Evolutionary conservation across 2,329 filamentous ascomycete genomes (phyloP).

Genomic region (Colletotrichum sp.): DNA sequence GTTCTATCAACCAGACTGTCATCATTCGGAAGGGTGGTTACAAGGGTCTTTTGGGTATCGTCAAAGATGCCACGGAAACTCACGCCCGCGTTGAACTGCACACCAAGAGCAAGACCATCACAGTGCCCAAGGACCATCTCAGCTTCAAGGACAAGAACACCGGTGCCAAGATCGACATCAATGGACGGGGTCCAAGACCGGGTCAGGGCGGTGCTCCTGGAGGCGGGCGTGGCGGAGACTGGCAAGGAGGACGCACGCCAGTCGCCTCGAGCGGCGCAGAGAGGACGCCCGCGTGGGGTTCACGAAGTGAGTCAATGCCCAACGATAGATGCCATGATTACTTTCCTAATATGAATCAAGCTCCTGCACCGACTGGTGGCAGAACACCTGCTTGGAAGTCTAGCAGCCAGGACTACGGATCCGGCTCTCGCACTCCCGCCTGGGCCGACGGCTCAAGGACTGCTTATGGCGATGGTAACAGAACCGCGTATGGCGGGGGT

Average conservation of each 20-base stretch:
- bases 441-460: slow-evolving; percentile 73
- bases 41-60: slow-evolving; percentile 92
- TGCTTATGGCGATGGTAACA: slow-evolving; percentile 73
- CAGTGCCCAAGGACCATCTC: slow-evolving; percentile 80
- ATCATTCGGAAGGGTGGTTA: slow-evolving; percentile 85
- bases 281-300: slow-evolving; percentile 78
- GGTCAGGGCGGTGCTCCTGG: slow-evolving; percentile 43
- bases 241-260: slow-evolving; percentile 73
- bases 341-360: slow-evolving; percentile 39
- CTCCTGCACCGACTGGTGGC: slow-evolving; percentile 58
- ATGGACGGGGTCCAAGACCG: slow-evolving; percentile 52
- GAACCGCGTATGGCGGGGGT: slow-evolving; percentile 78
- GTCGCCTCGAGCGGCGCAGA: slow-evolving; percentile 63
- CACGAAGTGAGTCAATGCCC: slow-evolving; percentile 59
- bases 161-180: slow-evolving; percentile 78
- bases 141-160: slow-evolving; percentile 84
- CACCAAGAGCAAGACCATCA: slow-evolving; percentile 91
- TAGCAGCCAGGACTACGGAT: slow-evolving; percentile 44
- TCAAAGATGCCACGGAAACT: slow-evolving; percentile 90
- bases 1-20: slow-evolving; percentile 88
- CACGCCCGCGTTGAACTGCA: slow-evolving; percentile 91
- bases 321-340: slow-evolving; percentile 23
- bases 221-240: slow-evolving; percentile 52
- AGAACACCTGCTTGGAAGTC: slow-evolving; percentile 67
- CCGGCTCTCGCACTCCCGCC: slow-evolving; percentile 69